Percentiles rank a stretch among this genome's conserved stretches.
phyloP scores from a whole-genome alignment of 768 basidiomycete species.

The Serendipita indica region DNA sequence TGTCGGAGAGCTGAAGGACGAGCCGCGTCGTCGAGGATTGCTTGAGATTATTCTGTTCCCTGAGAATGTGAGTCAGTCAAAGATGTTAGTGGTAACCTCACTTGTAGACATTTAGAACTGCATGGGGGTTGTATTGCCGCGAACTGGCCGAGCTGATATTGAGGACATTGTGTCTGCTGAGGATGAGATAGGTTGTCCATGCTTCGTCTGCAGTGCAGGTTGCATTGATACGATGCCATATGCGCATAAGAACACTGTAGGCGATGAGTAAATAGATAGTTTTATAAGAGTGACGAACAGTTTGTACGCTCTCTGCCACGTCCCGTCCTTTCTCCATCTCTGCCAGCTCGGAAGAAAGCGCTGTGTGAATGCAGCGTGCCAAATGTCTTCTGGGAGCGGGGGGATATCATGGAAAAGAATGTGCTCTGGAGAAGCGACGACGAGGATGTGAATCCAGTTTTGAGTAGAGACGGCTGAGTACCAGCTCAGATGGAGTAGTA shows the following conservation, averaged over 20 bases:
- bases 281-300: constrained; percentile 32
- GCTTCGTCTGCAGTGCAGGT: constrained; percentile 67
- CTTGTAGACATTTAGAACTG: constrained; percentile 67
- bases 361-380: constrained; percentile 34
- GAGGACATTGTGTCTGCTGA: constrained; percentile 62
- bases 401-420: constrained; percentile 1
- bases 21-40: constrained; percentile 28
- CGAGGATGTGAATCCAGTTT: not conserved
- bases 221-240: constrained; percentile 53
- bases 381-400: not conserved
- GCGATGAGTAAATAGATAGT: constrained; percentile 11
- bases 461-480: not conserved
- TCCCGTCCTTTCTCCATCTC: constrained; percentile 47
- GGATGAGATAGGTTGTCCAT: constrained; percentile 66
- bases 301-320: constrained; percentile 51
- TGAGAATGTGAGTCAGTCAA: not conserved
- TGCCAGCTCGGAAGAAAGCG: constrained; percentile 67
- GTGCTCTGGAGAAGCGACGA: not conserved
- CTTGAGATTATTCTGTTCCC: constrained; percentile 9
- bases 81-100: constrained; percentile 21
- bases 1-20: constrained; percentile 53
- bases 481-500: not conserved
- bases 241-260: constrained; percentile 40
- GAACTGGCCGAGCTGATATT: constrained; percentile 57
- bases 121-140: constrained; percentile 48